These are phyloP conservation scores for Penicillium italicum DNA, from an alignment of 2,329 filamentous ascomycete species.

Conservation along the genomic window DNA sequence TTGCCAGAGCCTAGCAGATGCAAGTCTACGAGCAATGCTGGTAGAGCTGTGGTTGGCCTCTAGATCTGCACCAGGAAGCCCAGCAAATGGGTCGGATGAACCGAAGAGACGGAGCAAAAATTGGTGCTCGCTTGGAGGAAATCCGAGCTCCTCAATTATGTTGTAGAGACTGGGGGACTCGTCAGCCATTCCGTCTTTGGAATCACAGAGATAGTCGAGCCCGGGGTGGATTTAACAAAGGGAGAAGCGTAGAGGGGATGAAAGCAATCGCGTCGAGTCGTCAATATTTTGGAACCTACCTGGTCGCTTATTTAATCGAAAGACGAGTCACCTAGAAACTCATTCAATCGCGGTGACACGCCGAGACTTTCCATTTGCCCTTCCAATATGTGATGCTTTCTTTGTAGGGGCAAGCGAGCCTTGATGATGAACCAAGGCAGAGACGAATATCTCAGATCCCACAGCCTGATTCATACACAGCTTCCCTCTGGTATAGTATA, in stretches of 20 bases:
- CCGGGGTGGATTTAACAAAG: neutral
- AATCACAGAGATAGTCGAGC: neutral
- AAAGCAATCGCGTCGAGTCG: neutral
- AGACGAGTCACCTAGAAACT: neutral
- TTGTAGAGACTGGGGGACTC: neutral
- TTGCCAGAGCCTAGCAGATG: neutral
- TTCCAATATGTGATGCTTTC: neutral
- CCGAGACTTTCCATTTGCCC: neutral
- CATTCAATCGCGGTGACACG: neutral
- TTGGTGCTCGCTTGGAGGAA: neutral
- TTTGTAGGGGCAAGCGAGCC: too few species aligned
- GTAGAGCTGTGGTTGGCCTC: neutral
- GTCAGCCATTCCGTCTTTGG: neutral
- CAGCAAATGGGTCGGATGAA: neutral
- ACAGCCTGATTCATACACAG: neutral
- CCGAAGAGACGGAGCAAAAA: neutral
- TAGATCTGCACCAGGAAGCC: neutral
- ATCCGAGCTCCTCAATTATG: neutral
- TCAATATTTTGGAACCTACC: neutral
- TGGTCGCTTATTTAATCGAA: neutral
- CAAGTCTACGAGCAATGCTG: neutral
- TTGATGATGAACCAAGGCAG: neutral
- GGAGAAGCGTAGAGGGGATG: neutral
- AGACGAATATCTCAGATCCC: neutral
- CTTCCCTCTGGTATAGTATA: neutral